Percentiles rank a stretch among this genome's conserved stretches.
Evolutionary conservation across 2,329 filamentous ascomycete species (phyloP).

Genomic region (Colletotrichum sp.): DNA sequence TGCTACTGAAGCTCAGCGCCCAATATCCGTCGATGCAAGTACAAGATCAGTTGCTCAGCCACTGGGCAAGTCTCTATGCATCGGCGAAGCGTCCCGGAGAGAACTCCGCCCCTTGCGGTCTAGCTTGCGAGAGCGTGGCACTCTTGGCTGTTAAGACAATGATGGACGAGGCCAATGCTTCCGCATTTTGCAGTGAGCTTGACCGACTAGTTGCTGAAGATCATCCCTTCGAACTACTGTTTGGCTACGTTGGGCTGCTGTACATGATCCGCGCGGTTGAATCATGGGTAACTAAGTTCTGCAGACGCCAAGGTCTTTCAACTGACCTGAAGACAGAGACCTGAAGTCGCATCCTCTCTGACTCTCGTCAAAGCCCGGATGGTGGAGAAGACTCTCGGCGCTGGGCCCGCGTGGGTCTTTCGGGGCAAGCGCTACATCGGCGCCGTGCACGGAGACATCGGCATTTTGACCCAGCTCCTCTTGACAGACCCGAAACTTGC

Average conservation of each 20-base stretch:
- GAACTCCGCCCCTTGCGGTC: slow-evolving; percentile 52
- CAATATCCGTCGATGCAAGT: slow-evolving; percentile 48
- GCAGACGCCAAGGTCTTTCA: slow-evolving; percentile 51
- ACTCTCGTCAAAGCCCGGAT: slow-evolving; percentile 27
- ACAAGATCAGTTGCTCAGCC: slow-evolving; percentile 40
- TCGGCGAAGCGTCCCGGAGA: slow-evolving; percentile 38
- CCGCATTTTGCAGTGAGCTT: slow-evolving; percentile 31
- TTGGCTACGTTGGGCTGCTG: slow-evolving; percentile 71
- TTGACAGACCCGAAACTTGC: slow-evolving; percentile 61
- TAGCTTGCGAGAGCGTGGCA: slow-evolving; percentile 52
- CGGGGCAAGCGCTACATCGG: slow-evolving; percentile 68
- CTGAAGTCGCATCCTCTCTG: slow-evolving; percentile 57
- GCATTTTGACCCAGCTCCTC: slow-evolving; percentile 73
- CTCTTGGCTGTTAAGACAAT: slow-evolving; percentile 48
- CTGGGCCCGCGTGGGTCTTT: slow-evolving; percentile 65
- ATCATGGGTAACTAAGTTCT: slow-evolving; percentile 56
- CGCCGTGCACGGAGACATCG: slow-evolving; percentile 70
- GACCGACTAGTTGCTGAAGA: slow-evolving; percentile 34
- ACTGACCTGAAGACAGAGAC: slow-evolving; percentile 56
- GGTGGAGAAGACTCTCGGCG: background rate
- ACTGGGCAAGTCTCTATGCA: slow-evolving; percentile 56
- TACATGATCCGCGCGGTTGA: slow-evolving; percentile 71
- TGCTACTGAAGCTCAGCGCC: slow-evolving; percentile 55
- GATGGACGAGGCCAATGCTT: slow-evolving; percentile 43
- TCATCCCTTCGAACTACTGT: slow-evolving; percentile 65